Evolutionary conservation across 2,329 filamentous ascomycete genomes (phyloP).

Genomic region (Trichoderma koningiopsis): DNA sequence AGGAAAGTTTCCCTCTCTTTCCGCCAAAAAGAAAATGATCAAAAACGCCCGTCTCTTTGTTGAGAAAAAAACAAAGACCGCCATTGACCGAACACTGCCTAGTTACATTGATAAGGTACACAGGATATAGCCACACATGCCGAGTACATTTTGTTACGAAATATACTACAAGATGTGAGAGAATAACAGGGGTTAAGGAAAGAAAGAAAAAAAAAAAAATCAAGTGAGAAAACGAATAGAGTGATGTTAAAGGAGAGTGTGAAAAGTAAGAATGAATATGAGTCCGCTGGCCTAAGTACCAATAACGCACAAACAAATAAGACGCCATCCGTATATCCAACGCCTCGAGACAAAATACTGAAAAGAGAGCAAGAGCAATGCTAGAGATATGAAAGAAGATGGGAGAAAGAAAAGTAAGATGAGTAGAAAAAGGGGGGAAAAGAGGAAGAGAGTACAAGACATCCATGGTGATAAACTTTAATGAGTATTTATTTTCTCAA

Average conservation of each 20-base stretch:
- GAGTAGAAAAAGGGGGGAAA: neutral
- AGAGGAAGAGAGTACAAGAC: neutral
- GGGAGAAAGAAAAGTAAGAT: neutral
- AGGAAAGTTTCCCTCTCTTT: neutral
- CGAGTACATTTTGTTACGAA: constrained; percentile 2
- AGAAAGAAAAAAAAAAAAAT: neutral
- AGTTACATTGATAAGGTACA: constrained; percentile 3
- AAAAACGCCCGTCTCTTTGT: neutral
- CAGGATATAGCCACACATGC: constrained; percentile 17
- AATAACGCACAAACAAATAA: neutral
- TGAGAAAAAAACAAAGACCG: neutral
- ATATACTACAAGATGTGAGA: constrained; percentile 7
- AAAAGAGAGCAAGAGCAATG: neutral
- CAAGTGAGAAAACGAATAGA: too few relatives aligned
- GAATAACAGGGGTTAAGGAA: neutral
- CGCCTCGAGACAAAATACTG: neutral
- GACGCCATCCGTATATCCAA: neutral
- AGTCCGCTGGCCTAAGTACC: neutral
- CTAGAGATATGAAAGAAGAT: neutral
- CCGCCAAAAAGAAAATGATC: neutral
- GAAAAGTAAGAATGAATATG: neutral
- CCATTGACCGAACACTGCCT: constrained; percentile 7
- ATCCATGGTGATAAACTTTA: constrained; percentile 9
- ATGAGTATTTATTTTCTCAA: neutral
- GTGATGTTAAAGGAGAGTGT: neutral